These are phyloP conservation scores for Ulota crispa DNA, from an alignment of 225 moss, liverwort and hornwort species.

Conservation along the genomic window DNA sequence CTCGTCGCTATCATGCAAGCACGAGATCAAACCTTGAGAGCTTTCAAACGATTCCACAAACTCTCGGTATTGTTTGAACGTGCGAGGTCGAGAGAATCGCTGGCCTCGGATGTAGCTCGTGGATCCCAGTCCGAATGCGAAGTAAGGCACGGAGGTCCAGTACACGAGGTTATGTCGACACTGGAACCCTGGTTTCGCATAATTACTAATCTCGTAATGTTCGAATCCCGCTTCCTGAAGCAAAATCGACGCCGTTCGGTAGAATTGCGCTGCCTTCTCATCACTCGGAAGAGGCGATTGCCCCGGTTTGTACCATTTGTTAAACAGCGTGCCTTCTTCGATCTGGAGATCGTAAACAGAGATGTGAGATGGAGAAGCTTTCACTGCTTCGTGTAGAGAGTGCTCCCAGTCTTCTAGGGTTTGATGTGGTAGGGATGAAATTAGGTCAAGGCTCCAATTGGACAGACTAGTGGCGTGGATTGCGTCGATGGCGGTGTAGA, in stretches of 20 bases:
- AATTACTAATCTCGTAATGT: slow-evolving; percentile 97
- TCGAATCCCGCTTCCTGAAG: slow-evolving; percentile 72
- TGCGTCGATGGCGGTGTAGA: slow-evolving; percentile 77
- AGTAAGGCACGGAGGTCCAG: slow-evolving; percentile 82
- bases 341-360: slow-evolving; percentile 95
- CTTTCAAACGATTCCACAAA: slow-evolving; percentile 61
- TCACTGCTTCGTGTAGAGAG: slow-evolving; percentile 65
- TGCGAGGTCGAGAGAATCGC: slow-evolving; percentile 83
- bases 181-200: slow-evolving; percentile 73
- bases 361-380: slow-evolving; percentile 61
- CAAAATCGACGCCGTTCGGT: slow-evolving; percentile 53
- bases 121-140: slow-evolving; percentile 90
- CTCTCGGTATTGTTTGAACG: slow-evolving; percentile 63
- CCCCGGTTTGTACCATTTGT: slow-evolving; percentile 91
- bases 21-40: slow-evolving; percentile 28
- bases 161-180: slow-evolving; percentile 94
- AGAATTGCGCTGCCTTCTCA: slow-evolving; percentile 80
- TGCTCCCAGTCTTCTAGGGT: slow-evolving; percentile 73
- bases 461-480: slow-evolving; percentile 58
- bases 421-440: slow-evolving; percentile 85
- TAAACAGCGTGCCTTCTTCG: slow-evolving; percentile 87
- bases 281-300: slow-evolving; percentile 87
- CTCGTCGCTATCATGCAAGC: slow-evolving; percentile 47
- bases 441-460: slow-evolving; percentile 94
- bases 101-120: slow-evolving; percentile 70